These are phyloP conservation scores for Saprolegnia parasitica DNA, from an alignment of 352 stramenopile genomes.

Conservation along the genomic window DNA sequence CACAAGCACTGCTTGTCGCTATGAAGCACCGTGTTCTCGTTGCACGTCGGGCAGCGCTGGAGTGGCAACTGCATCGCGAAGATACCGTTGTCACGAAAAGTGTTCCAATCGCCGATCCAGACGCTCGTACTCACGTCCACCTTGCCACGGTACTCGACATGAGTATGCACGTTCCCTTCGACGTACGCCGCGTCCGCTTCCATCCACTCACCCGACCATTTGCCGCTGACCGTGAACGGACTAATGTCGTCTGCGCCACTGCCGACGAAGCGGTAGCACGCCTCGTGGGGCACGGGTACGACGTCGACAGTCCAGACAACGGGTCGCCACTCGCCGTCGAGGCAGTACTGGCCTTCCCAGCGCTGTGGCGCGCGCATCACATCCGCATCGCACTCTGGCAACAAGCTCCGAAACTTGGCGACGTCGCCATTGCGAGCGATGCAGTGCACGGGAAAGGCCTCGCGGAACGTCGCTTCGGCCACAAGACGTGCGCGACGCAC, in stretches of 20 bases:
- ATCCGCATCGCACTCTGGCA: neutral
- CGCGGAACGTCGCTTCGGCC: constrained; percentile 1
- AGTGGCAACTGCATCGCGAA: neutral
- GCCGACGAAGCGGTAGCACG: constrained; percentile 11
- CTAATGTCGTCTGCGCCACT: neutral
- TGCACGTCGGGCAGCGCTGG: neutral
- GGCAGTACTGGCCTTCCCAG: constrained; percentile 17
- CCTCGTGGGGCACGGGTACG: neutral
- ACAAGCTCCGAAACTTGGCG: neutral
- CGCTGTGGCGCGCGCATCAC: neutral
- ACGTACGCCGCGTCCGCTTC: constrained; percentile 1
- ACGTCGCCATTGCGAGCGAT: constrained; percentile 9
- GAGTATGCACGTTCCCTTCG: too few relatives aligned
- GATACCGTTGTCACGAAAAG: neutral
- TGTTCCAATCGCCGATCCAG: constrained; percentile 7
- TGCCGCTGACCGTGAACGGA: neutral
- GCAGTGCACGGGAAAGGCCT: neutral
- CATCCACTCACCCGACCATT: neutral
- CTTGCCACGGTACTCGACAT: constrained; percentile 6
- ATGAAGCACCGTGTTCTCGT: neutral
- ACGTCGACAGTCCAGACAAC: neutral
- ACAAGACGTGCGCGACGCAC: neutral
- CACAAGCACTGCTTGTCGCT: neutral
- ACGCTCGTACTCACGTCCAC: constrained; percentile 2
- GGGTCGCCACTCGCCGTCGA: constrained; percentile 3